Evolutionary conservation across 2,329 filamentous ascomycete genomes (phyloP), one percentile per base, ranked within the genome.

Genomic region (Alternaria rosae): DNA sequence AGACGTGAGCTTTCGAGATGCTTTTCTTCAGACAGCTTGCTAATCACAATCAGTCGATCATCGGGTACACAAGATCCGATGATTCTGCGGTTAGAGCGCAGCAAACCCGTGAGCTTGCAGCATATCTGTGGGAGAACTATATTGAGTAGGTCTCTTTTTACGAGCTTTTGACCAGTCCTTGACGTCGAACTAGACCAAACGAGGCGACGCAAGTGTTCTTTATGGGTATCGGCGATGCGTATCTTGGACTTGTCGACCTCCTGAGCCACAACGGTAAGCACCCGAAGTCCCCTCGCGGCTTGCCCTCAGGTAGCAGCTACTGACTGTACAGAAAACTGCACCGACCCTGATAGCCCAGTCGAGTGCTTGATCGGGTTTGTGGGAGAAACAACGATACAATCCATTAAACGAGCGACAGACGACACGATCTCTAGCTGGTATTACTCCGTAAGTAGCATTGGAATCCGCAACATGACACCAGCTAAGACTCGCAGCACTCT

Each of bases 91-190:
- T 68, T 54, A 77, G 82, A 32, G 76, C 74, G 9, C 77, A 77
- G 23, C 83, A 84, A 56, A 86, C 85, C 0, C 88, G 91, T 64
- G 89, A 94, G 63, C 82, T 97, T 11, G 88, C 94, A 5, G 89
- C 87, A 62, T 98, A 97, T 74, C 83, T 99, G 13, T 99, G 95
- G 95, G 94, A 97, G 71, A 99, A 99, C 75, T 97, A 97, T 74
- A 88, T 99, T 20, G 92, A 97, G 83, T 88, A 79, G 70, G 83
- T 69, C 15, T 20, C 23, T 5, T 7, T 17, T 20, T 32, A 9
- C 4, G 12, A 21, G 47, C 20, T 15, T 44, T 28, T 0, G n/a
- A 23, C 8, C 6, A 15, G n/a, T 17, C 30, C 26, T 30, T 67
- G 42, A 64, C 68, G 67, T 48, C 70, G 42, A 8, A 5, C 8